These are phyloP conservation scores for Nothophytophthora sp. DNA, from an alignment of 352 stramenopile genomes.

Conservation along the genomic window DNA sequence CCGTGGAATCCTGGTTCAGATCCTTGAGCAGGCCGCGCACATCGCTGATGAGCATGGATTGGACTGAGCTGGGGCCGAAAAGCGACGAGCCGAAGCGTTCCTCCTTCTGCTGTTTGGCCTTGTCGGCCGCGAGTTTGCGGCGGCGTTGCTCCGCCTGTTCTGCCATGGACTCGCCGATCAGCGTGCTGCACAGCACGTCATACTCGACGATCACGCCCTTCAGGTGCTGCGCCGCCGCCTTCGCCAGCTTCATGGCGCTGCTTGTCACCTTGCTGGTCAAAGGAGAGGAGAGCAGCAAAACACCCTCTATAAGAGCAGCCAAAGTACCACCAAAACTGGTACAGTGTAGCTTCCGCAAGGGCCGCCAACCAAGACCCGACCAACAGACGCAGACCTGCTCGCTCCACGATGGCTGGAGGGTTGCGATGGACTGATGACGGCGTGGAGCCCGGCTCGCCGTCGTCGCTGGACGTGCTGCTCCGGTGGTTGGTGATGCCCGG, in stretches of 20 bases:
- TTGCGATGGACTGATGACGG: neutral
- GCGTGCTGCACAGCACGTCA: slow-evolving; percentile 73
- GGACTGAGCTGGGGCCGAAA: slow-evolving; percentile 27
- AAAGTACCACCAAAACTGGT: too few species aligned
- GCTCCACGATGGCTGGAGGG: too few species aligned
- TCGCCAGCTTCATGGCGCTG: slow-evolving; percentile 60
- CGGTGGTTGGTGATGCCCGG: slow-evolving; percentile 2
- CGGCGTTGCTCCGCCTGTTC: slow-evolving; percentile 38
- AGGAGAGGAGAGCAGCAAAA: neutral
- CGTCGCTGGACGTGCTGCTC: slow-evolving; percentile 1
- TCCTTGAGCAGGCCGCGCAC: slow-evolving; percentile 65
- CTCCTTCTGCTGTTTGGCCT: slow-evolving; percentile 16
- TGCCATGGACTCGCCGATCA: slow-evolving; percentile 44
- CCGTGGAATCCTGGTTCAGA: slow-evolving; percentile 58
- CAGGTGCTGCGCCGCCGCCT: slow-evolving; percentile 64
- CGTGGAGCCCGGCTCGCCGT: neutral
- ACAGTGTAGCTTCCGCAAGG: too few species aligned
- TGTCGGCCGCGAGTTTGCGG: slow-evolving; percentile 17
- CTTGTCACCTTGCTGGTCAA: slow-evolving; percentile 18
- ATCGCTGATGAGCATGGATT: slow-evolving; percentile 64
- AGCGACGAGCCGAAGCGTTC: slow-evolving; percentile 26
- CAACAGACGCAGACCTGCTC: too few species aligned
- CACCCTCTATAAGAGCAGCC: slow-evolving; percentile 22
- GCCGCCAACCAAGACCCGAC: too few species aligned
- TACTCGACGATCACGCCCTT: slow-evolving; percentile 81